Evolutionary conservation across 495 filamentous ascomycete genomes (phyloP).

Genomic region (Neurospora pannonica): DNA sequence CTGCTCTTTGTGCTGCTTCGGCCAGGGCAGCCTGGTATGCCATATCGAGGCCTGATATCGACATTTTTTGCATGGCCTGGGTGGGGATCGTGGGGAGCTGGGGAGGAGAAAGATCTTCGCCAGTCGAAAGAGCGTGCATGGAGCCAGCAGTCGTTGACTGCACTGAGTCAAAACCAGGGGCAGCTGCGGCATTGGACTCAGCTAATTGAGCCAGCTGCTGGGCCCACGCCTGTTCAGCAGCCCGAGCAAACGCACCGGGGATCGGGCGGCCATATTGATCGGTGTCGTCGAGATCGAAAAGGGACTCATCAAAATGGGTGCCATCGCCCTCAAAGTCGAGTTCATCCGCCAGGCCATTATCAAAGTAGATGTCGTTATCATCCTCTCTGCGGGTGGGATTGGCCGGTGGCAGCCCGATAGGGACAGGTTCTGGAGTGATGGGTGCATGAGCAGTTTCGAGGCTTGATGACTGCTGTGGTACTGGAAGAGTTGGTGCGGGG

Average conservation of each 20-base stretch:
- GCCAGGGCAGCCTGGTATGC: conserved; percentile 77
- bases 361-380: conserved; percentile 74
- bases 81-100: conserved; percentile 11
- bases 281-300: conserved; percentile 62
- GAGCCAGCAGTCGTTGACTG: conserved; percentile 31
- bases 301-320: conserved; percentile 62
- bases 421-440: conserved; percentile 7
- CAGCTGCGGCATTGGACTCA: conserved; percentile 12
- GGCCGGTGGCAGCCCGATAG: conserved; percentile 11
- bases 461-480: conserved; percentile 3
- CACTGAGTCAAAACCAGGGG: not conserved
- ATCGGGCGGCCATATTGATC: conserved; percentile 46
- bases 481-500: not conserved
- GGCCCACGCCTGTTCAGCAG: conserved; percentile 29
- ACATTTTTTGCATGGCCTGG: conserved; percentile 1
- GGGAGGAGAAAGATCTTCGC: conserved; percentile 8
- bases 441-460: not conserved
- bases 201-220: conserved; percentile 12
- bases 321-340: conserved; percentile 39
- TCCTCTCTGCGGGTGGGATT: conserved; percentile 7
- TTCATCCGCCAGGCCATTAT: conserved; percentile 58
- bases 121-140: conserved; percentile 14
- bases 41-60: conserved; percentile 40
- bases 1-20: conserved; percentile 63
- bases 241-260: conserved; percentile 35